Evolutionary conservation across 2,329 filamentous ascomycete genomes (phyloP), one percentile per base, ranked within the genome.

Genomic region (Apiospora phragmitis): DNA sequence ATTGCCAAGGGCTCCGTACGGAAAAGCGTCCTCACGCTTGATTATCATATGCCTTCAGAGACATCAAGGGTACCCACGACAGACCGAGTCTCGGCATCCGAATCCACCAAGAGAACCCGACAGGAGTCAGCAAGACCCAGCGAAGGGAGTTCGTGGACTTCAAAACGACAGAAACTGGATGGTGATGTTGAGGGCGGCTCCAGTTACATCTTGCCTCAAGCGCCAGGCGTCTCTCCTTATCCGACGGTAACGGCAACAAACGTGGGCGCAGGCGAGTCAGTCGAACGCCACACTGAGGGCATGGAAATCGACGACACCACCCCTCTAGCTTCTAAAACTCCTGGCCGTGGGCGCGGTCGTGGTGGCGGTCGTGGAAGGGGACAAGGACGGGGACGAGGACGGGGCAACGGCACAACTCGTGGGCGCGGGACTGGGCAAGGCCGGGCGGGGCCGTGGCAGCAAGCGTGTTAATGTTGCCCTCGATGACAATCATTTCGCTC

Each of bases 21-120:
- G 35, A 68, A 55, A 18, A 51, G 45, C 7, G 67, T 68, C 6
- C 43, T 68, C 8, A 68, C 43, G 12, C 67, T 68, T 11, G 67
- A 68, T 51, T 68, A 68, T 24, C n/a, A 68, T 24, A 68, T 68
- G 67, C 67, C 67, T 16, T 11, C 18, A 4, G 67, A 41, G n/a
- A 12, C 65, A 3, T 45, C 65, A n/a, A 42, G 6, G 16, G 55
- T 38, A 38, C 16, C 18, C 41, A 67, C 41, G 41, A 26, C 45
- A 7, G 67, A 68, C 18, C 32, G 43, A 26, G 21, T 68, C 18
- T 42, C 67, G 45, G 47, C 29, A 6, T 24, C 35, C 32, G 47
- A 38, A 4, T 26, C 32, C 29, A 16, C 29, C 11, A 68, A 68
- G 32, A 68, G 45, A 24, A 14, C 35, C n/a, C 45, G 38, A 3